phyloP scores from a whole-genome alignment of 2,329 filamentous ascomycete species.

The Paramyrothecium sp. region DNA sequence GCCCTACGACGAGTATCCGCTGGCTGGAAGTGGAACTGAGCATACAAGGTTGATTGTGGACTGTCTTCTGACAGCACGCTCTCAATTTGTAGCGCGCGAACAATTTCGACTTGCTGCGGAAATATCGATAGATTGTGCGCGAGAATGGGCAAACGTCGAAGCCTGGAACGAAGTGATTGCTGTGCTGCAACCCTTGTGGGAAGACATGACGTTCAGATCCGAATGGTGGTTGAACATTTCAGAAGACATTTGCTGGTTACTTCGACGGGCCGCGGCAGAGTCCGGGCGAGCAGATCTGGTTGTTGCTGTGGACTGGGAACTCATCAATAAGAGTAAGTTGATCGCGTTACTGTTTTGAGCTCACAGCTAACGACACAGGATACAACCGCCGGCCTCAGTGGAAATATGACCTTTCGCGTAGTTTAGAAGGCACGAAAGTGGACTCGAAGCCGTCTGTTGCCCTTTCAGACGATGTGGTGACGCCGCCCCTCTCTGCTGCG shows the following conservation, averaged over 20 bases:
- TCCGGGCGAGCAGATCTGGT: constrained; percentile 54
- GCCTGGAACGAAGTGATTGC: constrained; percentile 54
- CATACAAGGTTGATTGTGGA: constrained; percentile 56
- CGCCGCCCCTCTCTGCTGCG: constrained; percentile 53
- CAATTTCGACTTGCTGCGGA: constrained; percentile 56
- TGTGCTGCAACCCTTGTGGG: constrained; percentile 57
- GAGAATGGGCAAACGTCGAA: constrained; percentile 49
- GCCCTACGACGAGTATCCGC: constrained; percentile 58
- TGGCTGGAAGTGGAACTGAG: constrained; percentile 49
- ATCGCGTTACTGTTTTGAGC: too few relatives aligned
- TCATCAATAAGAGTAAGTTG: constrained; percentile 56
- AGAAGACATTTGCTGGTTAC: constrained; percentile 61
- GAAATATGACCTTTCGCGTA: constrained; percentile 60
- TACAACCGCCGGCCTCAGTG: constrained; percentile 55
- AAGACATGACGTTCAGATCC: constrained; percentile 51
- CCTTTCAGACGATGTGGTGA: constrained; percentile 47
- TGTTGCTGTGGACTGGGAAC: constrained; percentile 63
- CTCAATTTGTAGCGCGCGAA: constrained; percentile 52
- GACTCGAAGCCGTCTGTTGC: constrained; percentile 47
- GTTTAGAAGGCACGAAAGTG: constrained; percentile 48
- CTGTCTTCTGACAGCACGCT: constrained; percentile 46
- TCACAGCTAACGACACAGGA: constrained; percentile 30
- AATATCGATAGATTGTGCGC: constrained; percentile 55
- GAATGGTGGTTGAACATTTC: constrained; percentile 60
- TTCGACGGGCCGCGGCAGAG: constrained; percentile 55